phyloP scores from a whole-genome alignment of 2,329 filamentous ascomycete genomes.

The Neonectria hederae region DNA sequence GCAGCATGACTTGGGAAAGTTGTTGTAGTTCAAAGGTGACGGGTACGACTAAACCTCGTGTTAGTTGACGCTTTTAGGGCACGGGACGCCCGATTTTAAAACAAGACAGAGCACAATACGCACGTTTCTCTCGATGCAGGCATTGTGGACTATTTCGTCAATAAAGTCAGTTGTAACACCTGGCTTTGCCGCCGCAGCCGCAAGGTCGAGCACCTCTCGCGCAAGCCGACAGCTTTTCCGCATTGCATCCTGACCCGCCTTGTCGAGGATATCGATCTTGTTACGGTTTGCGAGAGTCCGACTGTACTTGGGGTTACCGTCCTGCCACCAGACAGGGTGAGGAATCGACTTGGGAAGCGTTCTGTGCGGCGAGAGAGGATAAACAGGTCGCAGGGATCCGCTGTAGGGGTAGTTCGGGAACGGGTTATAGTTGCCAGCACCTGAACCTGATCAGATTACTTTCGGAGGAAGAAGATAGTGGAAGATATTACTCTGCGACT shows the following conservation, averaged over 20 bases:
- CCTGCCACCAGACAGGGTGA: slow-evolving; percentile 86
- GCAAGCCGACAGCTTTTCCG: slow-evolving; percentile 88
- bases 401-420: slow-evolving; percentile 89
- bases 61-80: slow-evolving; percentile 19
- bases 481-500: slow-evolving; percentile 79
- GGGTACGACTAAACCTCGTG: slow-evolving; percentile 79
- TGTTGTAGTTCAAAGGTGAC: slow-evolving; percentile 92
- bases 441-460: slow-evolving; percentile 90
- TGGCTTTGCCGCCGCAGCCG: slow-evolving; percentile 83
- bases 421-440: slow-evolving; percentile 88
- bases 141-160: slow-evolving; percentile 94
- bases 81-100: background rate
- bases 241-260: slow-evolving; percentile 87
- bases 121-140: slow-evolving; percentile 91
- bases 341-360: slow-evolving; percentile 81
- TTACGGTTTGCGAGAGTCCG: slow-evolving; percentile 73
- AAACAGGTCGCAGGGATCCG: slow-evolving; percentile 84
- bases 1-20: slow-evolving; percentile 98
- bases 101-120: slow-evolving; percentile 46
- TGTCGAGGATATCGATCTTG: slow-evolving; percentile 84
- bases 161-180: slow-evolving; percentile 96
- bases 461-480: slow-evolving; percentile 79
- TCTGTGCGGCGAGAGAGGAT: slow-evolving; percentile 79
- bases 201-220: slow-evolving; percentile 92
- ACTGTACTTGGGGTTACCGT: slow-evolving; percentile 76